phyloP scores from a whole-genome alignment of 1,284 basidiomycete species.

The Apiotrichum gracile region DNA sequence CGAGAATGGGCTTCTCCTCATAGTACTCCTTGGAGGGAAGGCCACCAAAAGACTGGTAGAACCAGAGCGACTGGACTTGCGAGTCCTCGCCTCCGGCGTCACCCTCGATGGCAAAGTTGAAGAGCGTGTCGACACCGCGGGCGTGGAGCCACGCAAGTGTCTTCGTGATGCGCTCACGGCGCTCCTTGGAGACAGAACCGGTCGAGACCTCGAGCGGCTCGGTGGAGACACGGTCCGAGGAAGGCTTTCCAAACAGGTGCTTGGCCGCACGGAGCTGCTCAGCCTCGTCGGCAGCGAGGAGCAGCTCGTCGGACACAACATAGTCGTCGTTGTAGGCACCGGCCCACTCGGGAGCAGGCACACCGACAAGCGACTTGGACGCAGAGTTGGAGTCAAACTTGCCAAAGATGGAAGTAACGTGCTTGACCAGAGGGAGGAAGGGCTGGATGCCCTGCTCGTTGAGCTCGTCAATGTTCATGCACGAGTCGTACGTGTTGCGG shows the following conservation, averaged over 20 bases:
- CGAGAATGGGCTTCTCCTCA: conserved; percentile 64
- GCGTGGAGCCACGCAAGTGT: conserved; percentile 83
- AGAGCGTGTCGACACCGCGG: conserved; percentile 70
- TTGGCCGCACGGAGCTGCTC: conserved; percentile 8
- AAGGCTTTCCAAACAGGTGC: too few relatives aligned
- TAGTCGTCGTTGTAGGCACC: conserved; percentile 34
- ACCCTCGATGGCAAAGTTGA: conserved; percentile 67
- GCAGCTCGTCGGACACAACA: conserved; percentile 26
- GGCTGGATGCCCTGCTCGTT: conserved; percentile 49
- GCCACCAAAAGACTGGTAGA: conserved; percentile 75
- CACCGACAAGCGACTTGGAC: conserved; percentile 4
- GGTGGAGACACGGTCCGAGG: background rate
- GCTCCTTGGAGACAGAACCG: conserved; percentile 4
- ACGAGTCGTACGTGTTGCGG: conserved; percentile 72
- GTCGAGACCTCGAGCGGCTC: background rate
- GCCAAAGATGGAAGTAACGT: conserved; percentile 42
- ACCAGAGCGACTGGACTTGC: conserved; percentile 76
- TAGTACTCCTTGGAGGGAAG: conserved; percentile 95
- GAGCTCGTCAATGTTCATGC: conserved; percentile 62
- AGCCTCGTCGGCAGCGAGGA: conserved; percentile 14
- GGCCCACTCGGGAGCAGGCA: conserved; percentile 23
- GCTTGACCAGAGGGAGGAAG: conserved; percentile 46
- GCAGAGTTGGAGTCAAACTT: conserved; percentile 33
- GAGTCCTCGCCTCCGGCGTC: conserved; percentile 89
- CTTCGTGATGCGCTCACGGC: conserved; percentile 54